Conservation (phyloP, 2,329 filamentous ascomycete species). For the Beauveria rudraprayagi region DNA sequence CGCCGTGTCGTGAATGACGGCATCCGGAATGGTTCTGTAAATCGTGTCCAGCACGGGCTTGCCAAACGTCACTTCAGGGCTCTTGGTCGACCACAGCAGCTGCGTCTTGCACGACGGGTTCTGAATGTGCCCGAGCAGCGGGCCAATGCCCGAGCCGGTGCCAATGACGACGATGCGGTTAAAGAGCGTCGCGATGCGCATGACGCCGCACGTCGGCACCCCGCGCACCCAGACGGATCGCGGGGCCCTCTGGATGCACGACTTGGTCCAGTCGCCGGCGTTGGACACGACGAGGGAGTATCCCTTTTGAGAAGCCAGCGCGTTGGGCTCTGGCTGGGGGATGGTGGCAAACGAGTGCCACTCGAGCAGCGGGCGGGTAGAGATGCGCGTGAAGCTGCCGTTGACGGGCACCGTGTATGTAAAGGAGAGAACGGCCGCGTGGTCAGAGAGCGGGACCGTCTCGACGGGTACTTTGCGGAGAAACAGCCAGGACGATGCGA, state of each 20-base stretch:
- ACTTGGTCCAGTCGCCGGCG: constrained; percentile 66
- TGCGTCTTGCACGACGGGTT: constrained; percentile 42
- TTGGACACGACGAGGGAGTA: constrained; percentile 65
- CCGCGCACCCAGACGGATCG: constrained; percentile 60
- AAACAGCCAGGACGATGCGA: constrained; percentile 65
- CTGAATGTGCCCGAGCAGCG: constrained; percentile 53
- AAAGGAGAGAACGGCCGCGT: constrained; percentile 66
- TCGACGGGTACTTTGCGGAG: constrained; percentile 60
- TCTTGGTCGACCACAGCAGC: constrained; percentile 61
- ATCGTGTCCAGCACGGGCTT: constrained; percentile 47
- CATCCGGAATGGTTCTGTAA: constrained; percentile 48
- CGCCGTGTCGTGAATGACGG: constrained; percentile 61
- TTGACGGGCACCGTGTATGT: constrained; percentile 50
- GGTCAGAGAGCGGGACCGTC: constrained; percentile 59
- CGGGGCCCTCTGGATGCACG: constrained; percentile 54
- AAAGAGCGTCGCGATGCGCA: constrained; percentile 60
- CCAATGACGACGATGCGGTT: constrained; percentile 57
- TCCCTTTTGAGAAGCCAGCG: constrained; percentile 27
- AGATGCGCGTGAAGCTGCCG: constrained; percentile 43
- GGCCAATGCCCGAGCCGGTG: constrained; percentile 67
- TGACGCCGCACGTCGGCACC: constrained; percentile 57
- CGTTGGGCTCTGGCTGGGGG: constrained; percentile 49
- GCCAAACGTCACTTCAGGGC: constrained; percentile 56
- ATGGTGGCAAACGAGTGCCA: constrained; percentile 74
- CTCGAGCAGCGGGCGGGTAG: constrained; percentile 56